Evolutionary conservation across 2,329 filamentous ascomycete genomes (phyloP).

Genomic region (Fusarium compactum): DNA sequence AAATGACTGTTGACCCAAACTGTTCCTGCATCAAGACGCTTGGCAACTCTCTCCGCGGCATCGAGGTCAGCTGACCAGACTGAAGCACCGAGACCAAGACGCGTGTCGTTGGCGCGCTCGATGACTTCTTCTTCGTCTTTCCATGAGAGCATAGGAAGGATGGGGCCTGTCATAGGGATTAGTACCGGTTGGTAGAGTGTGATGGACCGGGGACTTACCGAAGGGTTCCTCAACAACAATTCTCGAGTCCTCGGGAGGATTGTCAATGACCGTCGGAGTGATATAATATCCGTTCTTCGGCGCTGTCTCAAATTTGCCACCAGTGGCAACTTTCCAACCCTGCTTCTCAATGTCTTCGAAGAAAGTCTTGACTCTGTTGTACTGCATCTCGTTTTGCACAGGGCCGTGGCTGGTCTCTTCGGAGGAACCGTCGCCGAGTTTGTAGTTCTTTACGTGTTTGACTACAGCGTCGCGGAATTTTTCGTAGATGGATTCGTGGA

Average conservation of each 20-base stretch:
- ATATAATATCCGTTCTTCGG: slow-evolving; percentile 65
- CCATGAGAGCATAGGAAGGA: slow-evolving; percentile 73
- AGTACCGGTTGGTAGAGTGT: too few species aligned
- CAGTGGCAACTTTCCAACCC: slow-evolving; percentile 57
- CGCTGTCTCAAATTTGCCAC: slow-evolving; percentile 37
- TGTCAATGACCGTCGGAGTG: slow-evolving; percentile 69
- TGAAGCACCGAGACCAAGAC: slow-evolving; percentile 66
- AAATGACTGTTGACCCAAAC: slow-evolving; percentile 72
- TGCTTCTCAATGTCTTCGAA: slow-evolving; percentile 65
- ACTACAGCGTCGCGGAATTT: slow-evolving; percentile 60
- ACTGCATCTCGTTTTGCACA: slow-evolving; percentile 75
- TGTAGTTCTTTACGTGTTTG: slow-evolving; percentile 54
- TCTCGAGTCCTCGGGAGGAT: slow-evolving; percentile 66
- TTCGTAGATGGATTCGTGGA: slow-evolving; percentile 71
- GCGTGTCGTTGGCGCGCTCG: slow-evolving; percentile 65
- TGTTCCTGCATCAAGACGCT: slow-evolving; percentile 65
- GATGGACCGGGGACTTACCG: too few species aligned
- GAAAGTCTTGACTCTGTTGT: slow-evolving; percentile 59
- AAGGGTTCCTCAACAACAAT: slow-evolving; percentile 68
- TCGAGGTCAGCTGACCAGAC: slow-evolving; percentile 67
- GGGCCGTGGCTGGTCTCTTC: slow-evolving; percentile 63
- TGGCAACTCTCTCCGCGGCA: slow-evolving; percentile 63
- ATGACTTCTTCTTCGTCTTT: slow-evolving; percentile 71
- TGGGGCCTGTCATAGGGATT: slow-evolving; percentile 57
- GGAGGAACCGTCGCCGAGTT: slow-evolving; percentile 60